These are phyloP conservation scores for Hypseocharis bilobata DNA, from an alignment of 441 rosid species.

Conservation along the genomic window DNA sequence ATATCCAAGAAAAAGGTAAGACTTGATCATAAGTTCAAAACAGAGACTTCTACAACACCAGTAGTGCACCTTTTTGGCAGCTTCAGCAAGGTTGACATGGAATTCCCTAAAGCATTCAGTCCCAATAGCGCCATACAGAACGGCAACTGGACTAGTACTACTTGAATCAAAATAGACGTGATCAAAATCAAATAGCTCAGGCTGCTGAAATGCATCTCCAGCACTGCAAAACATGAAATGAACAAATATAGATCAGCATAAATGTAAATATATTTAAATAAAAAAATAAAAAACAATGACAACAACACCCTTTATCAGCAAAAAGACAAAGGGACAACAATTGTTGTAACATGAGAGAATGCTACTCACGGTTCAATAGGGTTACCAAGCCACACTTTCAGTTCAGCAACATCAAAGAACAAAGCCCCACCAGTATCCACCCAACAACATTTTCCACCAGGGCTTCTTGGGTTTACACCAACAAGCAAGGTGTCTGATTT, in stretches of 20 bases:
- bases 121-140: constrained; percentile 91
- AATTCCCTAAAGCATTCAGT: constrained; percentile 74
- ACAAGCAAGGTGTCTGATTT: constrained; percentile 44
- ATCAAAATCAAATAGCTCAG: constrained; percentile 85
- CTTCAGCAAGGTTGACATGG: constrained; percentile 56
- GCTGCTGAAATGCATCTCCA: constrained; percentile 63
- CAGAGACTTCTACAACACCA: not conserved
- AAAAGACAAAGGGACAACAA: constrained; percentile 10
- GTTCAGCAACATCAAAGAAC: constrained; percentile 63
- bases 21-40: not conserved
- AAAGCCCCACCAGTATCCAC: constrained; percentile 75
- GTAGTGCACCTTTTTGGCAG: constrained; percentile 59
- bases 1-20: not conserved
- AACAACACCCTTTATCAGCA: not conserved
- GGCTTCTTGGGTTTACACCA: constrained; percentile 45
- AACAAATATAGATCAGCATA: constrained; percentile 17
- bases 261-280: not conserved
- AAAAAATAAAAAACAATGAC: not conserved
- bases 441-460: constrained; percentile 84
- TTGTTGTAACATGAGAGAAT: constrained; percentile 1
- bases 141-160: constrained; percentile 53
- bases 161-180: constrained; percentile 67
- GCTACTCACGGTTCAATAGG: constrained; percentile 44
- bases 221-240: constrained; percentile 35
- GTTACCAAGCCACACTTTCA: constrained; percentile 51